These are phyloP conservation scores for Pseudogymnoascus sp. DNA, from an alignment of 2,329 filamentous ascomycete genomes.

Conservation along the genomic window DNA sequence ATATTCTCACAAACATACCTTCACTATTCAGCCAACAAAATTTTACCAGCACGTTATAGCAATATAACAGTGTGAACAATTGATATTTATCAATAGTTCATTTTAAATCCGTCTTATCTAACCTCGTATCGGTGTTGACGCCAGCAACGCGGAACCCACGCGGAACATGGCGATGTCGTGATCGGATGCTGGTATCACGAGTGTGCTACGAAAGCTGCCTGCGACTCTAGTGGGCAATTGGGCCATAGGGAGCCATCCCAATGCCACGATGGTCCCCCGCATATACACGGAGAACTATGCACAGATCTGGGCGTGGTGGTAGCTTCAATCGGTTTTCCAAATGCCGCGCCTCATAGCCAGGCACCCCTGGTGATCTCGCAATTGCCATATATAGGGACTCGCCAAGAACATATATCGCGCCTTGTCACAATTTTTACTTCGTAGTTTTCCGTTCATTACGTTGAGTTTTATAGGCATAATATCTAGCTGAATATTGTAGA, in stretches of 20 bases:
- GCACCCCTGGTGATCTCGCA: background rate
- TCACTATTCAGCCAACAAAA: background rate
- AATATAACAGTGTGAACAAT: background rate
- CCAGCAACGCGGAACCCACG: background rate
- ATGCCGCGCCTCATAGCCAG: background rate
- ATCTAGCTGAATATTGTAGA: background rate
- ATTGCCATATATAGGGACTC: background rate
- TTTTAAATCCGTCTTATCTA: background rate
- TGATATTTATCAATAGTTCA: background rate
- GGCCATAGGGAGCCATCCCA: background rate
- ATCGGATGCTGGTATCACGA: slow-evolving; percentile 1
- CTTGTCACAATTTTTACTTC: background rate
- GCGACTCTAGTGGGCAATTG: background rate
- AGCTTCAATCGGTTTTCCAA: background rate
- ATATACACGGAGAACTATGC: background rate
- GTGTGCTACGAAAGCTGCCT: background rate
- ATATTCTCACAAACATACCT: background rate
- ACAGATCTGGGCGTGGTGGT: background rate
- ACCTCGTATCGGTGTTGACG: background rate
- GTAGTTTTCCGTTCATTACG: background rate
- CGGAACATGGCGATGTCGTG: slow-evolving; percentile 2
- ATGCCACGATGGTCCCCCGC: background rate
- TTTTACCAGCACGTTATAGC: background rate
- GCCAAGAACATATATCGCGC: background rate
- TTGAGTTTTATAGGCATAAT: background rate